phyloP scores from a whole-genome alignment of 352 stramenopile species.

The Phytophthora pseudosyringae region DNA sequence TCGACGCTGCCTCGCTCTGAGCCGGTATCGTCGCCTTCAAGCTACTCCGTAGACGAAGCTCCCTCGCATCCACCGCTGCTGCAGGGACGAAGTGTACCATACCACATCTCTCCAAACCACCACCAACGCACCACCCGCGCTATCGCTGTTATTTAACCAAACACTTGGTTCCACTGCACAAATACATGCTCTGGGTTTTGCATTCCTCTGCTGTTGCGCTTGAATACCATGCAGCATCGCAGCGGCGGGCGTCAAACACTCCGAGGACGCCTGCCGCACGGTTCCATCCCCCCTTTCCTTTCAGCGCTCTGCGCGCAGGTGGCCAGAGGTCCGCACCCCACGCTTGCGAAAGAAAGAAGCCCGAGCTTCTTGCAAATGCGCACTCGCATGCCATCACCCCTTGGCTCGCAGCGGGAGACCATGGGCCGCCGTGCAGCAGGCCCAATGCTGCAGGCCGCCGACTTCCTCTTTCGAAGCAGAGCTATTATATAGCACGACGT shows the following conservation, averaged over 20 bases:
- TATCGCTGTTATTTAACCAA: slow-evolving; percentile 49
- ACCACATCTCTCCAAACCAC: slow-evolving; percentile 36
- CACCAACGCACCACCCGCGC: slow-evolving; percentile 12
- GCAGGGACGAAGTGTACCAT: slow-evolving; percentile 43
- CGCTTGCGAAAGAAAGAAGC: slow-evolving; percentile 12
- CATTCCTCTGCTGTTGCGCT: slow-evolving; percentile 10
- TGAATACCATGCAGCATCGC: background rate
- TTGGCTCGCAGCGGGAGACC: no score
- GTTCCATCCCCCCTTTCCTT: slow-evolving; percentile 10
- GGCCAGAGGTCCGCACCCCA: slow-evolving; percentile 19
- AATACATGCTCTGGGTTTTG: slow-evolving; percentile 39
- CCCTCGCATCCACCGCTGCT: slow-evolving; percentile 19
- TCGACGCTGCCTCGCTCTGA: slow-evolving; percentile 13
- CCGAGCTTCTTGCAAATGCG: background rate
- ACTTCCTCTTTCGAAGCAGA: no score
- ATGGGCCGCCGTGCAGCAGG: no score
- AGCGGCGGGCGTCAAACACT: background rate
- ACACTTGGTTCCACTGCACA: slow-evolving; percentile 33
- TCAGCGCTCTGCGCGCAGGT: slow-evolving; percentile 12
- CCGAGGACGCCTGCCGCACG: background rate
- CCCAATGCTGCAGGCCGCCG: no score
- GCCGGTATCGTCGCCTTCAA: slow-evolving; percentile 27
- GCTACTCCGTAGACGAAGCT: slow-evolving; percentile 33
- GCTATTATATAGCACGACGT: no score
- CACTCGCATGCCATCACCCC: background rate